phyloP scores from a whole-genome alignment of 164 flowering plant species.

The Chloranthus sessilifolius region DNA sequence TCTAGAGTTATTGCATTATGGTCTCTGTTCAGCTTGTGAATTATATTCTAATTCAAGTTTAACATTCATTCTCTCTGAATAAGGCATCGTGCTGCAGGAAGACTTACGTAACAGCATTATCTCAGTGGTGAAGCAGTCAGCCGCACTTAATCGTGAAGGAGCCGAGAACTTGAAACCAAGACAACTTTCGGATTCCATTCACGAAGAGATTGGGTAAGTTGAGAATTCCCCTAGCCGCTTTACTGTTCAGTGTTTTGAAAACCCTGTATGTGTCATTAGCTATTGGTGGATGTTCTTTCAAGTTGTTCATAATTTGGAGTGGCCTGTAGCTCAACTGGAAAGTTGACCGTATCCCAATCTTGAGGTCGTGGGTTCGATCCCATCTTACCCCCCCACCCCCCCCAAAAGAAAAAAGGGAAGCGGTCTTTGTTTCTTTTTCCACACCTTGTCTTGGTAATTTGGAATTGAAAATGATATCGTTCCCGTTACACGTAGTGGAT shows the following conservation, averaged over 20 bases:
- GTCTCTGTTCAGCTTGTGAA: not conserved
- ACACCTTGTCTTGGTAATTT: too few relatives aligned
- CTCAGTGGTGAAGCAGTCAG: conserved; percentile 63
- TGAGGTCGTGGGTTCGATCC: too few relatives aligned
- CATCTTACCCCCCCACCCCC: too few relatives aligned
- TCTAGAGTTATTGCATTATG: too few relatives aligned
- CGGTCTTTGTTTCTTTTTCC: too few relatives aligned
- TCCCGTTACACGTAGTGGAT: not conserved
- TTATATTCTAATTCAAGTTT: too few relatives aligned
- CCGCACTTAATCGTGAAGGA: conserved; percentile 60
- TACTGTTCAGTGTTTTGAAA: not conserved
- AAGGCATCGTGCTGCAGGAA: conserved; percentile 46
- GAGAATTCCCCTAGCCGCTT: not conserved
- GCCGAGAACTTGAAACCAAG: conserved; percentile 75
- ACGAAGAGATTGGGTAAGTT: conserved; percentile 70
- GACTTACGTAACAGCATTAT: conserved; percentile 55
- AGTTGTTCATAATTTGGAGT: not conserved
- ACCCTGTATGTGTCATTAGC: too few relatives aligned
- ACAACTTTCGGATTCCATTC: conserved; percentile 82
- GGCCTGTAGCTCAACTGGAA: not conserved
- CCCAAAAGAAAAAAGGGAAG: too few relatives aligned
- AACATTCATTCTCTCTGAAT: too few relatives aligned
- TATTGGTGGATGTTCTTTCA: not conserved
- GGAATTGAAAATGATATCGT: too few relatives aligned
- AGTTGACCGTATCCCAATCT: not conserved